Evolutionary conservation across 805 yeast species (phyloP), one percentile per base, ranked within the genome.

Genomic region (Metschnikowia noctiluminum): DNA sequence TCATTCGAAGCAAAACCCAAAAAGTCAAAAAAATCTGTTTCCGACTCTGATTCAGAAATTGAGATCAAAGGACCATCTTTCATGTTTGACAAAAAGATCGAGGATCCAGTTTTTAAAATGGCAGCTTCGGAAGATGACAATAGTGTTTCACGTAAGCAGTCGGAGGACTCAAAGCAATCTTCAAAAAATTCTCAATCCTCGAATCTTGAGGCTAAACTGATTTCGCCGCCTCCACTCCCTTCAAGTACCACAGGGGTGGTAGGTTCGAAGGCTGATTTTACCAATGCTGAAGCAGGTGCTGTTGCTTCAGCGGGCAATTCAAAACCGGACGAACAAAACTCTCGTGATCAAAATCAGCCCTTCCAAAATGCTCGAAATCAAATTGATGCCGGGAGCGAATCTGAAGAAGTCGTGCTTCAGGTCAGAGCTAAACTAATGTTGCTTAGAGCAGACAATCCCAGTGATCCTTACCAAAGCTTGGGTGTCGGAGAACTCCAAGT

Each of bases 401-500:
- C 80, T 46, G 97, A 92, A 68, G 80, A 74, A 1, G 62, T 76
- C 0, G 59, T 80, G 27, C 87, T 78, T 57, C 78, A 84, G 39
- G 84, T 87, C 58, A 78, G 87, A 59, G 78, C 92, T 4, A 89
- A 89, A 61, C 71, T 89, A 40, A 81, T 82, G 79, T 72, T 82
- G 48, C 80, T 79, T 42, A 78, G 80, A 42, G 64, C 79, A 2
- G 75, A 72, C 21, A 75, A 80, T 40, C 79, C 79, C 40, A 63
- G 60, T 11, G 59, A 61, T 12, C 80, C 80, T 10, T 88, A 87
- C 61, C 76, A 72, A 35, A 68, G 81, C 6, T 77, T 78, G 54
- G 98, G 98, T 11, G 73, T 90, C 2, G 98, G 98, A 3, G 91
- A 85, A 43, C 73, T 90, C 57, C 87, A 89, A 59, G 73, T 92